phyloP scores from a whole-genome alignment of 83 land plant genomes.

The Thuja plicata region DNA sequence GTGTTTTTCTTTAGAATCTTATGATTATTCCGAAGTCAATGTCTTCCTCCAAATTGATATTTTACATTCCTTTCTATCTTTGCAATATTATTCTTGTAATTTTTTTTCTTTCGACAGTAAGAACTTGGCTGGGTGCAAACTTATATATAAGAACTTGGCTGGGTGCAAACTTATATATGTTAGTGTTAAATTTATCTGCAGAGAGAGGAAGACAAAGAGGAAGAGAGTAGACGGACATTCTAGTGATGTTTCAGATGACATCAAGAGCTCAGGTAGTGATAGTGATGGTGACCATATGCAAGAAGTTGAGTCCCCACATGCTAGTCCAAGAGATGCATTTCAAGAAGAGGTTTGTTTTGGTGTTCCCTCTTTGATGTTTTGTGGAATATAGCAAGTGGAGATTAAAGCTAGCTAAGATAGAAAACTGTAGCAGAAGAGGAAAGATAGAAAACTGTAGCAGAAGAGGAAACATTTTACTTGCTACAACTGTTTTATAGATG shows the following conservation, averaged over 20 bases:
- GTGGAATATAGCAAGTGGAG: not conserved
- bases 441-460: not conserved
- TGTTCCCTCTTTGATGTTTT: not conserved
- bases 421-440: not conserved
- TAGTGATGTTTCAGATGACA: constrained; percentile 6
- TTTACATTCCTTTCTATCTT: not conserved
- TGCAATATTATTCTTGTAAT: not conserved
- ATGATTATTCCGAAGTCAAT: not conserved
- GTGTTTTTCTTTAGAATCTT: not conserved
- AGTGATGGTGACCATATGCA: not conserved
- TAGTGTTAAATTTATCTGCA: not conserved
- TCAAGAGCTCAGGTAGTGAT: not conserved
- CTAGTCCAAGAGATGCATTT: constrained; percentile 9
- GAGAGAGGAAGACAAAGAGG: constrained; percentile 13
- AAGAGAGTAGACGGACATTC: not conserved
- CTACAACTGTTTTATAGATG: not conserved
- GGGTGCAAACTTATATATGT: not conserved
- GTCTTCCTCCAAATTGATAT: not conserved
- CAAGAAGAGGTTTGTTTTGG: constrained; percentile 8
- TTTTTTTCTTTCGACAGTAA: not conserved
- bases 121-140: too few species aligned
- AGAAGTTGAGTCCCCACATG: constrained; percentile 3
- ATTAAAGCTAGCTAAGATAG: not conserved
- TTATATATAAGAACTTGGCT: not conserved
- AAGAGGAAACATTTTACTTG: not conserved